Base-by-base conservation (phyloP, 352 stramenopile species). In the Achlya hypogyna region DNA sequence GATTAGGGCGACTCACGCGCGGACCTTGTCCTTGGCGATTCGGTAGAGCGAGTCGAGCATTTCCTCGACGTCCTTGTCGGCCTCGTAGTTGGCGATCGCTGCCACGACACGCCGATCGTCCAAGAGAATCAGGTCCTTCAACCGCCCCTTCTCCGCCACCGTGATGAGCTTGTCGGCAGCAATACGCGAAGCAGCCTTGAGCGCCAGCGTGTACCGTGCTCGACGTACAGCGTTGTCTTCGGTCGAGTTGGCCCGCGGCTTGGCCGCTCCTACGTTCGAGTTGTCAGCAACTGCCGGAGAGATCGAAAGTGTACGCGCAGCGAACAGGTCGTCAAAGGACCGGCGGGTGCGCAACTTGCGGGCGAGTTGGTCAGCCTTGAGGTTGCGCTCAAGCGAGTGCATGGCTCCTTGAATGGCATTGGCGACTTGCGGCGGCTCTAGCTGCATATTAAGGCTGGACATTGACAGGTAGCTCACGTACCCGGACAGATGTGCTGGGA, bases 91-190 rank as follows among this genome's bases (percentile, higher is more conserved):
- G 65, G 90, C 81, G n/a, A 93, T 79, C 16, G 84, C 86, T 6
- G 77, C 81, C 6, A 90, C 73, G 6, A 94, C 76, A 40, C 86
- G 88, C 63, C 88, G 74, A 59, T 94, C 75, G 63, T 93, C 81
- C 25, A 75, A 86, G 60, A 94, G 71, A 65, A 94, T 91, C 65
- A 90, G 78, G 69, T 93, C 81, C 71, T 94, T 94, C 25, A 94
- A 51, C 35, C 81, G 78, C 5, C 82, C 72, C 70, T 94, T 94
- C 69, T 91, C 82, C 56, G 86, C 76, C 45, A 74, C 72, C 23
- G 79, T 81, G 63, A 94, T 92, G 59, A 92, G 64, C n/a, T 89
- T 87, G 73, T 92, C 83, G 2, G 83, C 84, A 42, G 84, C 82
- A 42, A 94, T 87, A 29, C 84, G 84, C 34, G 75, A 82, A 22